These are phyloP conservation scores for Tilletia setariae DNA, from an alignment of 1,284 basidiomycete genomes.

Conservation along the genomic window DNA sequence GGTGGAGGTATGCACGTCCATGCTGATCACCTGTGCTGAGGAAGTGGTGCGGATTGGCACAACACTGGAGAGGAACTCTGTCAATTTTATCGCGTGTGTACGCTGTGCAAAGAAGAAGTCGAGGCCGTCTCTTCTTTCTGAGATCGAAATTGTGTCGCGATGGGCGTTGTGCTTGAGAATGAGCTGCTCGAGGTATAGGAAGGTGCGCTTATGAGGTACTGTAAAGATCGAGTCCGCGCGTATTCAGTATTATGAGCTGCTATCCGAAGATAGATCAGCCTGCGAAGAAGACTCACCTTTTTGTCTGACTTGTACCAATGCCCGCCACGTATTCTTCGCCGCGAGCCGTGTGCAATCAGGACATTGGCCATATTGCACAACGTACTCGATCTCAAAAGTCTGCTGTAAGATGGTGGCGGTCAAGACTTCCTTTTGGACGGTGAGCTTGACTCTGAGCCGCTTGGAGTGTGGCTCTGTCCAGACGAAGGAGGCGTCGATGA, in stretches of 20 bases:
- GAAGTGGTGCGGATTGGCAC: conserved; percentile 83
- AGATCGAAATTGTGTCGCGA: conserved; percentile 89
- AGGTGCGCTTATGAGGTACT: conserved; percentile 82
- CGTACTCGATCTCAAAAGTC: conserved; percentile 92
- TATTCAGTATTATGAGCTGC: conserved; percentile 6
- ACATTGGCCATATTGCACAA: conserved; percentile 94
- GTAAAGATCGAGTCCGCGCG: too few species aligned
- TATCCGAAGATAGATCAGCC: background rate
- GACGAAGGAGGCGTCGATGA: conserved; percentile 96
- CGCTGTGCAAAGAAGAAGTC: conserved; percentile 94
- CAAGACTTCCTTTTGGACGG: conserved; percentile 97
- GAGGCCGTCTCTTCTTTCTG: conserved; percentile 88
- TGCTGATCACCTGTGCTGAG: conserved; percentile 87
- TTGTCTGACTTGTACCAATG: conserved; percentile 92
- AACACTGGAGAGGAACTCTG: conserved; percentile 84
- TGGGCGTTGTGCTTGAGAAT: conserved; percentile 96
- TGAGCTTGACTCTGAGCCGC: conserved; percentile 84
- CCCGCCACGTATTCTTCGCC: conserved; percentile 98
- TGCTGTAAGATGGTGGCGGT: conserved; percentile 94
- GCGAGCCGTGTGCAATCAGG: conserved; percentile 87
- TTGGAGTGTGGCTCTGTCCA: conserved; percentile 99
- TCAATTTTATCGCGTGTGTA: conserved; percentile 92
- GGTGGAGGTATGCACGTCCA: conserved; percentile 85
- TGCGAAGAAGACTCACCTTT: conserved; percentile 67
- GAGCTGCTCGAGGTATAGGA: conserved; percentile 94